These are phyloP conservation scores for Lagerstroemia speciosa DNA, from an alignment of 345 rosid genomes.

Conservation along the genomic window DNA sequence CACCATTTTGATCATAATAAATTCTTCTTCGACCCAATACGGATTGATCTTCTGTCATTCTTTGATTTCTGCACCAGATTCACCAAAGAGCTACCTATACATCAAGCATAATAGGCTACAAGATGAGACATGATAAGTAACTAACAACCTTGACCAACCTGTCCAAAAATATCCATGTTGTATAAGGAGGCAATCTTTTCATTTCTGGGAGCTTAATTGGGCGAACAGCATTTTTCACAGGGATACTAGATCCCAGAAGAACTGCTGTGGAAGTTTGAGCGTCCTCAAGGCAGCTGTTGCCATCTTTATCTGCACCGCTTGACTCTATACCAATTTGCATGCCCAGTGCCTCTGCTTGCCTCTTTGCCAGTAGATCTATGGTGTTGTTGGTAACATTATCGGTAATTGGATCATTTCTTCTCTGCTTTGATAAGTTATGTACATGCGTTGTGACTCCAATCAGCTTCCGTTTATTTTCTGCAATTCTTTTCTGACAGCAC, in stretches of 20 bases:
- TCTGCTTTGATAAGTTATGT: conserved; percentile 41
- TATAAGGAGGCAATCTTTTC: conserved; percentile 84
- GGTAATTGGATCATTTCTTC: conserved; percentile 32
- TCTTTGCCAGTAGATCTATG: conserved; percentile 58
- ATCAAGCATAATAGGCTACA: neutral
- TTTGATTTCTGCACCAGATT: conserved; percentile 63
- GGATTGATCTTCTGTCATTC: conserved; percentile 99
- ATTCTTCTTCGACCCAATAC: conserved; percentile 97
- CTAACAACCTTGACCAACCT: conserved; percentile 38
- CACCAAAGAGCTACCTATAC: neutral
- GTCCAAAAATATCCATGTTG: conserved; percentile 92
- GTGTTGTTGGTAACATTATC: conserved; percentile 18
- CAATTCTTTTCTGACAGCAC: conserved; percentile 57
- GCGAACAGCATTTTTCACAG: conserved; percentile 63
- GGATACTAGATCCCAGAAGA: conserved; percentile 67
- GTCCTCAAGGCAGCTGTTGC: conserved; percentile 48
- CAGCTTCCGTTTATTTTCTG: conserved; percentile 62
- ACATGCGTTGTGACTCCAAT: conserved; percentile 42
- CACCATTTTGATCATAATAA: conserved; percentile 91
- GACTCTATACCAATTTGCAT: conserved; percentile 51
- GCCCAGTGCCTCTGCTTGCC: conserved; percentile 62
- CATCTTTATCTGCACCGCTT: conserved; percentile 44
- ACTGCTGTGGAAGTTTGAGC: conserved; percentile 43
- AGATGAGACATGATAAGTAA: neutral
- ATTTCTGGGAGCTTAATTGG: conserved; percentile 69